Conservation (phyloP, 768 basidiomycete genomes). For the Naematelia aurantialba region DNA sequence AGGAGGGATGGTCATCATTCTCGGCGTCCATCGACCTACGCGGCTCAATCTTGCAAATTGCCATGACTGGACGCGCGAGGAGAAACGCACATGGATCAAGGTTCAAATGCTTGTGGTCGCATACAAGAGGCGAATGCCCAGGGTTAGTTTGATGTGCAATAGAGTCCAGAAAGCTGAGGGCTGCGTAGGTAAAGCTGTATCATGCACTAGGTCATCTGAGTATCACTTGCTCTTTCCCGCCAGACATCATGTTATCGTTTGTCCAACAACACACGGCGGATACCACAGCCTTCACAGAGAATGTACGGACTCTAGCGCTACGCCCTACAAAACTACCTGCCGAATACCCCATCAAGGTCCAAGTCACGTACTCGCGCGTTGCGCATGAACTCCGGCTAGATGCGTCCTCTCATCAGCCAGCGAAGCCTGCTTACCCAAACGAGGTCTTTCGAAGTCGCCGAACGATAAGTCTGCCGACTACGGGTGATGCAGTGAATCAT, state of each 20-base stretch:
- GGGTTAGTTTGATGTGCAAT: slow-evolving; percentile 19
- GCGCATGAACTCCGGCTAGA: neutral
- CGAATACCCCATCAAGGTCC: neutral
- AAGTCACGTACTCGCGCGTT: neutral
- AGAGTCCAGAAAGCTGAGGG: neutral
- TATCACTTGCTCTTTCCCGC: slow-evolving; percentile 36
- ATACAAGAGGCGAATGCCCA: slow-evolving; percentile 26
- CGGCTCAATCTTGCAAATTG: neutral
- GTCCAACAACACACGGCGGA: neutral
- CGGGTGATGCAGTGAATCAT: neutral
- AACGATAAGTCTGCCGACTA: neutral
- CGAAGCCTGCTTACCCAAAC: neutral
- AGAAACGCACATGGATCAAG: slow-evolving; percentile 22
- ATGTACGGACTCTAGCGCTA: neutral
- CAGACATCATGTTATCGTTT: slow-evolving; percentile 32
- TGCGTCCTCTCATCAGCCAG: neutral
- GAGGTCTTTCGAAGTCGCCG: neutral
- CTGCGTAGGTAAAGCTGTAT: slow-evolving; percentile 30
- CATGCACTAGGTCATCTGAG: slow-evolving; percentile 23
- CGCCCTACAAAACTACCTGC: neutral
- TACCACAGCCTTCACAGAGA: neutral
- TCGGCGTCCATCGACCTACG: neutral
- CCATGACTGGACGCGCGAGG: slow-evolving; percentile 18
- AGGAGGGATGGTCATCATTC: neutral
- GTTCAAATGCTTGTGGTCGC: slow-evolving; percentile 18